Evolutionary conservation across 1,284 basidiomycete species (phyloP).

Genomic region (Cutaneotrichosporon dermatis): DNA sequence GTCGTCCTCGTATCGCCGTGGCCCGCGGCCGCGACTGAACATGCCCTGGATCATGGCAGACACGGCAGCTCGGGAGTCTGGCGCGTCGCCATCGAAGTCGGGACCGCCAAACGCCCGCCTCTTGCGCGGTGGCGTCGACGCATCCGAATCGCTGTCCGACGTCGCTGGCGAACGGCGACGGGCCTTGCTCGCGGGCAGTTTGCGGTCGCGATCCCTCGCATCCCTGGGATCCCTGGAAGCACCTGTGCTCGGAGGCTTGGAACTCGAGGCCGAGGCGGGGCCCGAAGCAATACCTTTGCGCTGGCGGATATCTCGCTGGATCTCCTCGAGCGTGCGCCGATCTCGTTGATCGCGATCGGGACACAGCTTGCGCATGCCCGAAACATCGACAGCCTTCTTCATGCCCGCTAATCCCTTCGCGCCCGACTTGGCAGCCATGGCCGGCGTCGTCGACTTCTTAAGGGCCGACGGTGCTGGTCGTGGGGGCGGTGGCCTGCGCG

Average conservation of each 20-base stretch:
- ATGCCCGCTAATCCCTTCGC: slow-evolving; percentile 11
- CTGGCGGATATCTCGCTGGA: slow-evolving; percentile 32
- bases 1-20: slow-evolving; percentile 20
- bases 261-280: neutral
- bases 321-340: slow-evolving; percentile 38
- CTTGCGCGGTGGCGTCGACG: slow-evolving; percentile 11
- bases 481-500: neutral
- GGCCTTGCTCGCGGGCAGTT: neutral
- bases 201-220: slow-evolving; percentile 2
- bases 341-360: slow-evolving; percentile 38
- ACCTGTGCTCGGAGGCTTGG: neutral
- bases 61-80: slow-evolving; percentile 12
- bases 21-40: slow-evolving; percentile 15
- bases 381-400: slow-evolving; percentile 20
- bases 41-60: slow-evolving; percentile 20
- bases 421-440: neutral
- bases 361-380: slow-evolving; percentile 31
- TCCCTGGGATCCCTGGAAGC: neutral
- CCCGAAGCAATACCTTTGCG: slow-evolving; percentile 11
- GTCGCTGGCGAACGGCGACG: slow-evolving; percentile 7
- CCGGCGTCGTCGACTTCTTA: neutral
- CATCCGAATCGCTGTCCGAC: slow-evolving; percentile 11
- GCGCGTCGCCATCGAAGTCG: slow-evolving; percentile 2
- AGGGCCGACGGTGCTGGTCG: neutral
- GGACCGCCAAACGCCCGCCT: slow-evolving; percentile 6